Conservation (phyloP, 495 filamentous ascomycete species). For the Cryomyces minteri region DNA sequence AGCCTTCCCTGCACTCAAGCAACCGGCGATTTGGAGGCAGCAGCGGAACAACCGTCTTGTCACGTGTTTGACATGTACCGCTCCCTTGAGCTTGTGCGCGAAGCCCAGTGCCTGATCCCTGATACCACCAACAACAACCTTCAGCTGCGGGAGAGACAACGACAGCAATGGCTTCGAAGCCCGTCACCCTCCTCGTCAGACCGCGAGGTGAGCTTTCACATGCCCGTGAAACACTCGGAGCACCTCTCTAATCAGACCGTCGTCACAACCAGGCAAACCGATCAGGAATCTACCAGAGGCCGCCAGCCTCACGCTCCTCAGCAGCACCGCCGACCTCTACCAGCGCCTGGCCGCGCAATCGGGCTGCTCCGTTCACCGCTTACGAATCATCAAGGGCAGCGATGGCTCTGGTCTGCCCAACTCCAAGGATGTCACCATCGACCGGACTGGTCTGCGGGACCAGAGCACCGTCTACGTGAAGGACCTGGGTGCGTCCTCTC, state of each 20-base stretch:
- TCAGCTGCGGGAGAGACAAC: too few species aligned
- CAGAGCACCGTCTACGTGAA: slow-evolving; percentile 70
- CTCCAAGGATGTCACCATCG: slow-evolving; percentile 41
- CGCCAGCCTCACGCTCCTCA: slow-evolving; percentile 10
- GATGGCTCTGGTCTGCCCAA: slow-evolving; percentile 53
- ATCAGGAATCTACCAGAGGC: slow-evolving; percentile 19
- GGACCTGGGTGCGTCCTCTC: slow-evolving; percentile 55
- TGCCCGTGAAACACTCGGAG: not conserved
- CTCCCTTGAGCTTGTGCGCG: too few species aligned
- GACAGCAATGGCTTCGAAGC: slow-evolving; percentile 9
- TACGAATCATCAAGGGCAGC: slow-evolving; percentile 52
- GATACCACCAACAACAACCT: too few species aligned
- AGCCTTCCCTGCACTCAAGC: too few species aligned
- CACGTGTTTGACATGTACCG: too few species aligned
- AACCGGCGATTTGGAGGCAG: too few species aligned
- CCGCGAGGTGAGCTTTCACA: slow-evolving; percentile 13
- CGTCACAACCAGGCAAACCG: slow-evolving; percentile 14
- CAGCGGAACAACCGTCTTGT: too few species aligned
- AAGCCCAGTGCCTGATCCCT: too few species aligned
- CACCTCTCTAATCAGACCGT: not conserved
- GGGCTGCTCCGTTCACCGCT: slow-evolving; percentile 36
- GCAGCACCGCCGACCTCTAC: slow-evolving; percentile 29
- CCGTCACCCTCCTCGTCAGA: slow-evolving; percentile 8
- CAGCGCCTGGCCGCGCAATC: slow-evolving; percentile 32
- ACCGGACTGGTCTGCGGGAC: slow-evolving; percentile 44